Evolutionary conservation across 495 filamentous ascomycete species (phyloP), one percentile per base, ranked within the genome.

Genomic region (Neurospora sp.): DNA sequence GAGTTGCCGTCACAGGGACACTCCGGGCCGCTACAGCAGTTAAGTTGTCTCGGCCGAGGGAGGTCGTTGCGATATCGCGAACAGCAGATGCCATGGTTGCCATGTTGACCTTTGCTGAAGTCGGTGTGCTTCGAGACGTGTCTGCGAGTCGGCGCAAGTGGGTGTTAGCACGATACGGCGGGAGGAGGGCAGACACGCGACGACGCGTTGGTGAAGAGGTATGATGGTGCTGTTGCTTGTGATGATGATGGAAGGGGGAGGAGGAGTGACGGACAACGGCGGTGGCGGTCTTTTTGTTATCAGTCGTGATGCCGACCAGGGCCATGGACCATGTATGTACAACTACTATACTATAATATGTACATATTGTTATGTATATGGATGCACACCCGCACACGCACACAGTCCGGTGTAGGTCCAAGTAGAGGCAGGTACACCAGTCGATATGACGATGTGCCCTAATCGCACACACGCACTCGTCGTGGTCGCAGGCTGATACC

Each of bases 11-110:
- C 85, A 84, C 85, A 88, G 81, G 86, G 82, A 83, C 88, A 78
- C 77, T 86, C 84, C 83, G 84, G 83, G 81, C 89, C 83, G 86
- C 84, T 81, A 88, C 87, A 82, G 81, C 83, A 86, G 88, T 84
- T 82, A 90, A 87, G 85, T 84, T 89, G 82, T 89, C 86, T 85
- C 84, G 86, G 83, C 85, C 83, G 84, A 81, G 82, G 81, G 78
- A 72, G 78, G 79, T 80, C 78, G 88, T 86, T 81, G 90, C 89
- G 82, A 94, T 94, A 87, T 95, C 90, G 85, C 87, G 86, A 84
- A 82, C 86, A 85, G 84, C 83, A 84, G 83, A 83, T 84, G 83
- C 85, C 87, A 86, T 85, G 79, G 82, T 83, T 84, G 90, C 89
- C 90, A 91, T 91, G 77, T 84, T 82, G 79, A 78, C 77, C 75